Percentiles rank a stretch among this genome's conserved stretches.
Conservation (phyloP, 805 yeast genomes). For the Hanseniaspora pseudoguilliermondii region DNA sequence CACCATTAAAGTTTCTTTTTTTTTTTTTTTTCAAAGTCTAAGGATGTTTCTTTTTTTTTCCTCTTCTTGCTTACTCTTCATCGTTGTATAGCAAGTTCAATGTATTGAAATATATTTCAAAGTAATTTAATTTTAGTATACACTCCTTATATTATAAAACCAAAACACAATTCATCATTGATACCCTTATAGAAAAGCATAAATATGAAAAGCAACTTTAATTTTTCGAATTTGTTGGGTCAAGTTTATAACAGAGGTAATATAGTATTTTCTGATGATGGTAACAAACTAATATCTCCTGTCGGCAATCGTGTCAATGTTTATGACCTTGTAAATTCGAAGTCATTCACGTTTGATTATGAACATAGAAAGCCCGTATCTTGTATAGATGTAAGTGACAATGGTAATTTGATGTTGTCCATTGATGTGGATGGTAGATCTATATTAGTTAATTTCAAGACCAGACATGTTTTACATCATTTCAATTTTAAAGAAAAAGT, state of each 20-base stretch:
- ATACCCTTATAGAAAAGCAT: not conserved
- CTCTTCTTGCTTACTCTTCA: not conserved
- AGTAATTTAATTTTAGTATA: not conserved
- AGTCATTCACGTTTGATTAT: conserved; percentile 77
- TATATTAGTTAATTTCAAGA: conserved; percentile 69
- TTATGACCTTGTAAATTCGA: conserved; percentile 73
- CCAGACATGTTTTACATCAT: conserved; percentile 80
- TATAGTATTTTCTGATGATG: conserved; percentile 72
- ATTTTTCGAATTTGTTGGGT: conserved; percentile 80
- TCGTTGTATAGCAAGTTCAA: no score
- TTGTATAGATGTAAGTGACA: conserved; percentile 69
- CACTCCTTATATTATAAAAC: not conserved
- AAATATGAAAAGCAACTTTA: conserved; percentile 72
- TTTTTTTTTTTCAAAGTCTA: not conserved
- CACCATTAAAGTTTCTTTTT: not conserved
- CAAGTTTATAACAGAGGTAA: conserved; percentile 94
- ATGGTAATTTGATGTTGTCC: conserved; percentile 64
- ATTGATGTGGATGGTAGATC: conserved; percentile 91
- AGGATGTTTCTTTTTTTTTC: not conserved
- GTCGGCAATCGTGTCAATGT: conserved; percentile 89
- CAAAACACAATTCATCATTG: not conserved
- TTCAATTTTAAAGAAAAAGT: conserved; percentile 82
- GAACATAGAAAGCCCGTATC: conserved; percentile 82
- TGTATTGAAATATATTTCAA: no score
- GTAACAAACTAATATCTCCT: conserved; percentile 70